A percentile compares a stretch with the other conserved stretches of the same genome.
Conservation (phyloP, 768 basidiomycete species). For the Tricholoma saponaceum region DNA sequence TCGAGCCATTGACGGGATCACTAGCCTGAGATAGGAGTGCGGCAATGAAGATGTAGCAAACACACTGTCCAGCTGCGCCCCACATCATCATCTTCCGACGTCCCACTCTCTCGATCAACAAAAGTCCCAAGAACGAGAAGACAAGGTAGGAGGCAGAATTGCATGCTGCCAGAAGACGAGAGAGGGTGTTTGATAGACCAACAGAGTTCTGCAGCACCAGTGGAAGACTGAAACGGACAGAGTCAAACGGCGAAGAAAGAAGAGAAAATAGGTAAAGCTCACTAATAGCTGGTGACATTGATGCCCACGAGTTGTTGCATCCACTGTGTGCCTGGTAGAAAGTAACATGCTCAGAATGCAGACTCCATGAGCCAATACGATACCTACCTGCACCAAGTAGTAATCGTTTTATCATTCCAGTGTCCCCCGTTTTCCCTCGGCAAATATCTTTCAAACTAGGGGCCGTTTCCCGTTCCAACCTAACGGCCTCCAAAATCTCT, state of each 20-base stretch:
- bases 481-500: conserved; percentile 41
- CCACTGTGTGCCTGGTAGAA: conserved; percentile 38
- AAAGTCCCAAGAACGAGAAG: conserved; percentile 42
- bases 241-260: not conserved
- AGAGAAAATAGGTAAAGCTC: conserved; percentile 3
- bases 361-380: not conserved
- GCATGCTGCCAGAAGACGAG: conserved; percentile 46
- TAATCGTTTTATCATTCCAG: conserved; percentile 41
- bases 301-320: conserved; percentile 52
- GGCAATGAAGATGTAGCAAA: conserved; percentile 43
- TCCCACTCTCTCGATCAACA: conserved; percentile 45
- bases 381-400: conserved; percentile 37
- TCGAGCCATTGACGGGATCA: conserved; percentile 25
- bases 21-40: conserved; percentile 34
- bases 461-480: conserved; percentile 36
- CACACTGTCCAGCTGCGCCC: conserved; percentile 46
- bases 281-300: conserved; percentile 53
- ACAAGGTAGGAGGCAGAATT: conserved; percentile 48
- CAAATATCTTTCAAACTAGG: conserved; percentile 40
- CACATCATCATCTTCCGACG: conserved; percentile 50
- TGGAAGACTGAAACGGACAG: conserved; percentile 29
- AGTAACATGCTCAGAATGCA: not conserved
- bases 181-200: conserved; percentile 44
- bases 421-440: conserved; percentile 36
- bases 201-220: conserved; percentile 48